Base-by-base conservation (phyloP, 164 flowering plant genomes). In the Piper longum region DNA sequence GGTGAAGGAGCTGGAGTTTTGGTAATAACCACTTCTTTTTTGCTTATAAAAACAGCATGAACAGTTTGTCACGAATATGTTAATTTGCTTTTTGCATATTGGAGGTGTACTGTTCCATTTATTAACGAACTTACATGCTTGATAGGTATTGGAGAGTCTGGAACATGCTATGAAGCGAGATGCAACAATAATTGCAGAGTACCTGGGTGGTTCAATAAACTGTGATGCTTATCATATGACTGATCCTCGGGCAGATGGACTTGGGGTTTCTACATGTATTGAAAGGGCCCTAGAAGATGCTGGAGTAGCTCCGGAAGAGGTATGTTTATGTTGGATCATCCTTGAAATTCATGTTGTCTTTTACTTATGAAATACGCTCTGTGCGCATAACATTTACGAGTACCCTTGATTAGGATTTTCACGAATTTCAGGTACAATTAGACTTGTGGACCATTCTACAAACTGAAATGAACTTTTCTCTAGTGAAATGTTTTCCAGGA, bases 191-290 rank as follows among this genome's bases (percentile, higher is more conserved):
- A 72, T 89, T 72, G 98, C 95, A 4, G 96, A 91, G 73, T 91
- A 89, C 69, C 71, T 91, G 58, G 96, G 98, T 61, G 98, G 98
- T 69, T 89, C 96, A 59, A 77, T 91, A 55, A 91, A 81, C 60
- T 91, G 98, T 79, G 96, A 91, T 85, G 98, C 98, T 62, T 77
- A 89, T 82, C 98, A 91, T 71, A 84, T 91, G 98, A 91, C 96
- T 58, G 98, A 92, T 74, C 98, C 98, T 51, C 81, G 96, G 76
- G 80, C 95, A 66, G 98, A 89, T 79, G 95, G 98, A 59, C 92
- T 89, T 69, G 96, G 98, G 62, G 96, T 91, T 59, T 91, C 98
- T 61, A 65, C 98, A 19, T 89, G 98, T 75, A 91, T 91, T 54
- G 75, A 77, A 66, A 84, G 78, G 16, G 78, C 89, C 66, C 89